phyloP scores from a whole-genome alignment of 2,329 filamentous ascomycete species.

The Cryphonectria radicalis region DNA sequence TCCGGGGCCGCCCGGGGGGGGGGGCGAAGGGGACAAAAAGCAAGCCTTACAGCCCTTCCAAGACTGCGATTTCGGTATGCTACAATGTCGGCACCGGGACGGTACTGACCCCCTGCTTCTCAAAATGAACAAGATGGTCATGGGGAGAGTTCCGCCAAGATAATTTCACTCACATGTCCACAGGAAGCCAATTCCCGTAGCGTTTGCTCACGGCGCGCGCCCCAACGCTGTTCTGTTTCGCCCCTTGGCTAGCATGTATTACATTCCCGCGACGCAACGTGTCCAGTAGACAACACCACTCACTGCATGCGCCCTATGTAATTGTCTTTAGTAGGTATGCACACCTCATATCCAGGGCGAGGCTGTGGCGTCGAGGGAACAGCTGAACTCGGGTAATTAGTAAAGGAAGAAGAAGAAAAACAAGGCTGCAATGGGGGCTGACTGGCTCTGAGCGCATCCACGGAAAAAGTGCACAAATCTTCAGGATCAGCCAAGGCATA shows the following conservation, averaged over 20 bases:
- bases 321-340: neutral
- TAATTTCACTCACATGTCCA: neutral
- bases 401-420: neutral
- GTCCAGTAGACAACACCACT: neutral
- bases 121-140: neutral
- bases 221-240: neutral
- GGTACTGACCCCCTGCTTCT: neutral
- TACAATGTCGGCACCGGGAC: neutral
- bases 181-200: neutral
- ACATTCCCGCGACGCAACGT: neutral
- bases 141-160: neutral
- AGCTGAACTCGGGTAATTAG: neutral
- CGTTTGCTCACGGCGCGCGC: neutral
- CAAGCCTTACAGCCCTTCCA: neutral
- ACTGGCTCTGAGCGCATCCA: neutral
- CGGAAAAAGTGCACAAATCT: constrained; percentile 1
- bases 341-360: neutral
- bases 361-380: neutral
- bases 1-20: neutral
- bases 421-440: neutral
- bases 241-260: neutral
- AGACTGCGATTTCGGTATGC: neutral
- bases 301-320: neutral
- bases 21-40: neutral
- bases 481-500: neutral